A percentile compares a stretch with the other conserved stretches of the same genome.
phyloP scores from a whole-genome alignment of 1,139 yeast species.

The Hyphopichia wangnamkhiaoensis region DNA sequence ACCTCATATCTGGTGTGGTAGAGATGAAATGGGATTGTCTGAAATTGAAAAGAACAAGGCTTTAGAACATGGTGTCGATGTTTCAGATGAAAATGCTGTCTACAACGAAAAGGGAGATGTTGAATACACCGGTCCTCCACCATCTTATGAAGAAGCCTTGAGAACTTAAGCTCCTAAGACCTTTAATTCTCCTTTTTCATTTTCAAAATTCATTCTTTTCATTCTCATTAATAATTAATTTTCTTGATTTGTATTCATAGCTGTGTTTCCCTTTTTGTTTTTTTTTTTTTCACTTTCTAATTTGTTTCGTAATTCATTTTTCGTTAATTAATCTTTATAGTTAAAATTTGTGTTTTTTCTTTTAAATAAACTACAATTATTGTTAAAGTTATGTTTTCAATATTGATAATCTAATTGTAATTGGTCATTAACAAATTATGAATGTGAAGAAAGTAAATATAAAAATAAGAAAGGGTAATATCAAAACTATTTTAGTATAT shows the following conservation, averaged over 20 bases:
- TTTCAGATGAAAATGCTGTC: slow-evolving; percentile 56
- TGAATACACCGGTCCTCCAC: slow-evolving; percentile 64
- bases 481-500: not conserved
- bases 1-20: slow-evolving; percentile 71
- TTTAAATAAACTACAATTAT: too few species aligned
- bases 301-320: not conserved
- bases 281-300: not conserved
- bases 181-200: not conserved
- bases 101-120: slow-evolving; percentile 58
- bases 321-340: too few species aligned
- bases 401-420: too few species aligned
- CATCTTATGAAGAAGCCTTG: slow-evolving; percentile 49
- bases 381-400: too few species aligned
- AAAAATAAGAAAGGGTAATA: too few species aligned
- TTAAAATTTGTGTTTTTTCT: too few species aligned
- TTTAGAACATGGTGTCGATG: slow-evolving; percentile 54
- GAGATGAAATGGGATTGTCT: slow-evolving; percentile 70
- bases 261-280: not conserved
- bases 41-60: slow-evolving; percentile 60
- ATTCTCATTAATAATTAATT: not conserved
- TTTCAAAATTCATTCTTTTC: not conserved
- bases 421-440: too few species aligned
- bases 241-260: slow-evolving; percentile 3
- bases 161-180: slow-evolving; percentile 24
- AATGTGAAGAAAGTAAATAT: too few species aligned